phyloP scores from a whole-genome alignment of 495 filamentous ascomycete species.

The Baudoinia panamericana region DNA sequence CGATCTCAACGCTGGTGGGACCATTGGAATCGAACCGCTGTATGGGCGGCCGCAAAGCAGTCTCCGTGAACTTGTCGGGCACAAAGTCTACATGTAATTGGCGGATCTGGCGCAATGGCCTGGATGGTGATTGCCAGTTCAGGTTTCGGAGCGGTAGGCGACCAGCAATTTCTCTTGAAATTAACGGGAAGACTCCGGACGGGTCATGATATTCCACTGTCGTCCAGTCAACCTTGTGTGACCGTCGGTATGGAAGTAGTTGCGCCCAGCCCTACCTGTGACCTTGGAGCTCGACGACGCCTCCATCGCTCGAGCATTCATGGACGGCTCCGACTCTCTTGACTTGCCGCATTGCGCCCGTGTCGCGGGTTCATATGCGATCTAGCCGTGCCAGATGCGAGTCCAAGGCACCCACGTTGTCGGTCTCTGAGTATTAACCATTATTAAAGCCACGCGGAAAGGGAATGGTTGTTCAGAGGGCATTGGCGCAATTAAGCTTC shows the following conservation, averaged over 20 bases:
- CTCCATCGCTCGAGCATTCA: conserved; percentile 26
- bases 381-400: no score
- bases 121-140: conserved; percentile 88
- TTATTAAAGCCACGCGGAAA: no score
- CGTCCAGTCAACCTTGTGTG: no score
- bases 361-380: neutral
- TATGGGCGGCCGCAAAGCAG: conserved; percentile 8
- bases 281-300: conserved; percentile 56
- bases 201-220: conserved; percentile 68
- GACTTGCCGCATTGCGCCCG: conserved; percentile 15
- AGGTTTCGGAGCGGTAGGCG: conserved; percentile 84
- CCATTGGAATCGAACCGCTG: conserved; percentile 7
- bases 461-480: no score
- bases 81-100: conserved; percentile 82
- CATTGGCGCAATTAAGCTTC: no score
- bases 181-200: conserved; percentile 63
- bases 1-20: conserved; percentile 20
- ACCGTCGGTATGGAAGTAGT: no score
- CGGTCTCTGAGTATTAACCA: no score
- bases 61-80: conserved; percentile 28
- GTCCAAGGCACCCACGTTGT: no score
- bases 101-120: conserved; percentile 81
- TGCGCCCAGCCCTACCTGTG: conserved; percentile 50
- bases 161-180: conserved; percentile 61
- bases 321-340: neutral